Conservation (phyloP, 805 yeast species). For the Candida yuanshanica region DNA sequence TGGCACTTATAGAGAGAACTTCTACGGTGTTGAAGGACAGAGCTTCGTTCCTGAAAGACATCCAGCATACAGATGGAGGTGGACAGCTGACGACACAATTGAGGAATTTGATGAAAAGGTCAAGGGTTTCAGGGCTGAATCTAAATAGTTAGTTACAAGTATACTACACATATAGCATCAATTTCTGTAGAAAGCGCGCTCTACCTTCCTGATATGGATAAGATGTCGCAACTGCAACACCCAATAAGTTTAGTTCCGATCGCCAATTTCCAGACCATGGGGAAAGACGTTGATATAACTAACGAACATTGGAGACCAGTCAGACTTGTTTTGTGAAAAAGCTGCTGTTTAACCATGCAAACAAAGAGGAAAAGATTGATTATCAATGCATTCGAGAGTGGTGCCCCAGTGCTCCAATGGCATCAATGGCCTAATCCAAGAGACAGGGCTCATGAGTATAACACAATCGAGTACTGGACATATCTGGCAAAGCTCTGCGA, state of each 20-base stretch:
- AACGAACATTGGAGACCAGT: too few species aligned
- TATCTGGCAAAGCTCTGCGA: constrained; percentile 29
- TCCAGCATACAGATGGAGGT: constrained; percentile 9
- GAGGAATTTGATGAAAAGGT: constrained; percentile 3
- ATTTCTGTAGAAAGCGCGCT: too few species aligned
- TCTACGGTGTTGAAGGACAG: constrained; percentile 8
- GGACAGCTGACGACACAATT: constrained; percentile 5
- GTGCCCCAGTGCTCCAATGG: constrained; percentile 10
- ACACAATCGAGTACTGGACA: constrained; percentile 28
- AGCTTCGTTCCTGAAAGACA: constrained; percentile 4
- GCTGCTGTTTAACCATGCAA: too few species aligned
- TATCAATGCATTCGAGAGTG: constrained; percentile 34
- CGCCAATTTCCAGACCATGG: too few species aligned
- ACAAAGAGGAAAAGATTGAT: constrained; percentile 20
- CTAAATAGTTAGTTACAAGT: background rate
- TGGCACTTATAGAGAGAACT: constrained; percentile 10
- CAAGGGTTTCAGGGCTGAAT: constrained; percentile 13
- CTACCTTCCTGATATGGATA: too few species aligned
- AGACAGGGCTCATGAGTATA: background rate
- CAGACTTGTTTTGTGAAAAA: too few species aligned
- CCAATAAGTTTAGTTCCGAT: too few species aligned
- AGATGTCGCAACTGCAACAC: too few species aligned
- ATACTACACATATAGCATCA: too few species aligned
- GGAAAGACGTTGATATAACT: too few species aligned
- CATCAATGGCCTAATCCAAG: constrained; percentile 3